These are phyloP conservation scores for Melampsora abietis-canadensis DNA, from an alignment of 1,284 basidiomycete genomes.

Conservation along the genomic window DNA sequence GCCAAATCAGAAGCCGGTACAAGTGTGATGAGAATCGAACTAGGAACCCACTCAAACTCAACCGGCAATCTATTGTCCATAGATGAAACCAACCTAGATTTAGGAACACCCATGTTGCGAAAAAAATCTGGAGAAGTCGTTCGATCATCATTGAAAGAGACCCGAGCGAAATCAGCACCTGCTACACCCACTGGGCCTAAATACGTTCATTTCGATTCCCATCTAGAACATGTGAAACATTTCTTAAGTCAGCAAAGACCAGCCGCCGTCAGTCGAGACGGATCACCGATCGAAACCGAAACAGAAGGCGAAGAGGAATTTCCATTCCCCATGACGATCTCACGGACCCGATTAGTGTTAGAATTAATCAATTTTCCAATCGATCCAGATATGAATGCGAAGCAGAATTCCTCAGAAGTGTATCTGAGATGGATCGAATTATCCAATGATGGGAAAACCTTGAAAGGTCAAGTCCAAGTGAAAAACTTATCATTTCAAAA, in stretches of 20 bases:
- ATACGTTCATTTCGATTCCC: conserved; percentile 85
- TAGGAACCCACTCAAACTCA: neutral
- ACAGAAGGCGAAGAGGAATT: conserved; percentile 58
- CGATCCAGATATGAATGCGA: neutral
- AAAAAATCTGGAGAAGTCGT: conserved; percentile 92
- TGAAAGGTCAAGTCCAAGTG: conserved; percentile 58
- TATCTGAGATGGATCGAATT: conserved; percentile 19
- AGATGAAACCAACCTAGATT: neutral
- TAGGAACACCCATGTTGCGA: conserved; percentile 58
- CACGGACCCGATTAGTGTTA: neutral
- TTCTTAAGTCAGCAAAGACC: conserved; percentile 92
- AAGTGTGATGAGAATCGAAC: conserved; percentile 3
- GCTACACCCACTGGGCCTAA: conserved; percentile 68
- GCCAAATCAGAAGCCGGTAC: conserved; percentile 10
- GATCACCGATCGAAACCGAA: conserved; percentile 79
- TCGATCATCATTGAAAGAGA: conserved; percentile 70
- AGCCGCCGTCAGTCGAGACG: conserved; percentile 82
- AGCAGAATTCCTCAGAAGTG: neutral
- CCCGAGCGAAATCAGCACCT: conserved; percentile 58
- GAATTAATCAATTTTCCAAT: conserved; percentile 13
- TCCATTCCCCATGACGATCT: conserved; percentile 14
- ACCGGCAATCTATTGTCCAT: neutral
- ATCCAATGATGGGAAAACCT: conserved; percentile 10
- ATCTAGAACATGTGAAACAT: conserved; percentile 67
- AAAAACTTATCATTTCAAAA: conserved; percentile 60